Percentiles rank a stretch among this genome's conserved stretches.
These are phyloP conservation scores for Keithomyces neogunnii DNA, from an alignment of 2,329 filamentous ascomycete genomes.

Conservation along the genomic window DNA sequence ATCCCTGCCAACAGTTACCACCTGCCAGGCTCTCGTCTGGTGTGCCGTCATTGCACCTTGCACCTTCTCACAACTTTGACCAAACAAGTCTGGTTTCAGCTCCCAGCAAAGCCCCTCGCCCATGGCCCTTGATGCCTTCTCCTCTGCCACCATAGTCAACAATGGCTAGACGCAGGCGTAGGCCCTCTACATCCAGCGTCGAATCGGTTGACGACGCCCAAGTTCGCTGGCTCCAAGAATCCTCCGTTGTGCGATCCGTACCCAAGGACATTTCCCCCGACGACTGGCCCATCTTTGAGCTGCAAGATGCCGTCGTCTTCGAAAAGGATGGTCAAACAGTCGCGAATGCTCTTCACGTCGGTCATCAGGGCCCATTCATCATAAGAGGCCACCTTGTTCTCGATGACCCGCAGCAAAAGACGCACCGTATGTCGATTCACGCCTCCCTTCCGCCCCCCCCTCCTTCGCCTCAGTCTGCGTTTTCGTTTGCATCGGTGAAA, in stretches of 20 bases:
- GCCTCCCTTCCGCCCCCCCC: slow-evolving; percentile 10
- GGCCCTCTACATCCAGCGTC: slow-evolving; percentile 36
- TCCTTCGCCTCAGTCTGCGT: background rate
- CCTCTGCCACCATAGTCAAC: slow-evolving; percentile 5
- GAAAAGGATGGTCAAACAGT: slow-evolving; percentile 42
- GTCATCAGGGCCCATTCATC: slow-evolving; percentile 50
- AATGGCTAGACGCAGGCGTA: slow-evolving; percentile 32
- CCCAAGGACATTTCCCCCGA: slow-evolving; percentile 26
- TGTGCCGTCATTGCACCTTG: background rate
- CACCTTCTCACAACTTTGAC: background rate
- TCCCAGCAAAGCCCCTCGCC: background rate
- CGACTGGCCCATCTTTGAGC: slow-evolving; percentile 53
- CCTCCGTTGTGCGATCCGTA: slow-evolving; percentile 22
- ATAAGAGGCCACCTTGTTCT: slow-evolving; percentile 52
- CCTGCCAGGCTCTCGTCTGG: background rate
- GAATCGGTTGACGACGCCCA: slow-evolving; percentile 31
- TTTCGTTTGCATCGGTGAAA: background rate
- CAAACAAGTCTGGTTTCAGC: background rate
- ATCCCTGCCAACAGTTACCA: background rate
- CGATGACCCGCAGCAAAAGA: slow-evolving; percentile 30
- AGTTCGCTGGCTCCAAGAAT: slow-evolving; percentile 25
- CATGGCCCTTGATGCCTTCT: background rate
- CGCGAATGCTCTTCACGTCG: slow-evolving; percentile 53
- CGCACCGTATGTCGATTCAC: slow-evolving; percentile 20
- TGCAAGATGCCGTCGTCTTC: slow-evolving; percentile 53